Percentiles rank a stretch among this genome's conserved stretches.
phyloP scores from a whole-genome alignment of 345 rosid genomes.

The Theobroma cacao region DNA sequence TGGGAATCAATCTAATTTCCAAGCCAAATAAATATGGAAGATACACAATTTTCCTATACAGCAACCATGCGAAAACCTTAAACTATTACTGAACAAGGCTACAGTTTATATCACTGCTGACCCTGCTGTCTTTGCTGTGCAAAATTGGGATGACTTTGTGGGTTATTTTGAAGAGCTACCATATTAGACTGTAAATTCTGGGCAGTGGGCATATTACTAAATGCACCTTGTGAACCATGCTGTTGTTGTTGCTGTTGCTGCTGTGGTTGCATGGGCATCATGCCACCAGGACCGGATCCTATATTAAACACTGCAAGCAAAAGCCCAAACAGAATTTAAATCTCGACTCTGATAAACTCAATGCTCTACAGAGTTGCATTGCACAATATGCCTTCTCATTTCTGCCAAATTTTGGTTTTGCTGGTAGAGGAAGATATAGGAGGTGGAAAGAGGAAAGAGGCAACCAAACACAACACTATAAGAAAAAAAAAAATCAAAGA shows the following conservation, averaged over 20 bases:
- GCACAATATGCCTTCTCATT: neutral
- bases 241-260: slow-evolving; percentile 61
- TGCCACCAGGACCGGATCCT: slow-evolving; percentile 64
- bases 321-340: slow-evolving; percentile 1
- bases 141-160: slow-evolving; percentile 56
- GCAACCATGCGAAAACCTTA: neutral
- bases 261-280: slow-evolving; percentile 58
- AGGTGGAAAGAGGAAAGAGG: neutral
- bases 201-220: slow-evolving; percentile 60
- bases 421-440: neutral
- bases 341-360: neutral
- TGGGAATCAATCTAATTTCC: neutral
- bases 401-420: neutral
- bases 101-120: slow-evolving; percentile 46
- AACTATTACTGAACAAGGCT: neutral
- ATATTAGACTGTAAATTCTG: slow-evolving; percentile 70
- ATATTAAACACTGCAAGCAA: slow-evolving; percentile 73
- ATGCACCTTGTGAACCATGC: slow-evolving; percentile 51
- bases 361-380: neutral
- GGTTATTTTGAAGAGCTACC: slow-evolving; percentile 61
- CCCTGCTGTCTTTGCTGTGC: slow-evolving; percentile 75
- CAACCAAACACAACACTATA: neutral
- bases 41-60: neutral
- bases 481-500: neutral
- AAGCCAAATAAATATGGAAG: neutral